phyloP scores from a whole-genome alignment of 2,329 filamentous ascomycete species.

The Trichoderma koningiopsis region DNA sequence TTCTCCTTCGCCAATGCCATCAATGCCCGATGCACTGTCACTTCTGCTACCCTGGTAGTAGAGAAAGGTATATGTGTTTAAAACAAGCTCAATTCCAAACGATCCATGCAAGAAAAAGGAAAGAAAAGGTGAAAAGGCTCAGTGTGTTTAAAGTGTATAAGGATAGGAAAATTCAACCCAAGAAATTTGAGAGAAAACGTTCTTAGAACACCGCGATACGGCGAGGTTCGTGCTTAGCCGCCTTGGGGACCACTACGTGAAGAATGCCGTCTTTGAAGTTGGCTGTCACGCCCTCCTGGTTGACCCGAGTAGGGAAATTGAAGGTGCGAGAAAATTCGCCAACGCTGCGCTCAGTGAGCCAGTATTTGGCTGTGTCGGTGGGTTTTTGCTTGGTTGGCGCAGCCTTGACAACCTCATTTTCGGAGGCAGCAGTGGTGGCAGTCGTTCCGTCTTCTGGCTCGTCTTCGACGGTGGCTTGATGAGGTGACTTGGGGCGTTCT shows the following conservation, averaged over 20 bases:
- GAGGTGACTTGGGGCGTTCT: slow-evolving; percentile 43
- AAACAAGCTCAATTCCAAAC: neutral
- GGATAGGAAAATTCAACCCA: neutral
- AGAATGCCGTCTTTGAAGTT: slow-evolving; percentile 67
- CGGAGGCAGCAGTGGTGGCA: slow-evolving; percentile 28
- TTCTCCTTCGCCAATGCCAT: neutral
- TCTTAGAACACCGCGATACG: slow-evolving; percentile 58
- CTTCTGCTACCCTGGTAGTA: neutral
- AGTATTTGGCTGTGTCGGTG: slow-evolving; percentile 59
- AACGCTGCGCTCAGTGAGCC: slow-evolving; percentile 66
- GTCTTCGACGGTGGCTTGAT: slow-evolving; percentile 68
- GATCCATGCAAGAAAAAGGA: neutral
- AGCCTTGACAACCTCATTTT: slow-evolving; percentile 33
- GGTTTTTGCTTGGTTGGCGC: slow-evolving; percentile 31
- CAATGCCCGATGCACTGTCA: neutral
- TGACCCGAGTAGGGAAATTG: slow-evolving; percentile 65
- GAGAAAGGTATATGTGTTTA: neutral
- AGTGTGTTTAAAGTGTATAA: neutral
- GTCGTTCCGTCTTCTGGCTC: slow-evolving; percentile 43
- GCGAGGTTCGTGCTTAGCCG: slow-evolving; percentile 58
- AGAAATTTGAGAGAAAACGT: too few relatives aligned
- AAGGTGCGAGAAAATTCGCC: slow-evolving; percentile 71
- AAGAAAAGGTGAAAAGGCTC: neutral
- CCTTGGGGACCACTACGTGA: slow-evolving; percentile 66
- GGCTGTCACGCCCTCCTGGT: slow-evolving; percentile 63